Evolutionary conservation across 2,329 filamentous ascomycete genomes (phyloP), one percentile per base, ranked within the genome.

Genomic region (Ophiocordyceps camponoti-leonardi): DNA sequence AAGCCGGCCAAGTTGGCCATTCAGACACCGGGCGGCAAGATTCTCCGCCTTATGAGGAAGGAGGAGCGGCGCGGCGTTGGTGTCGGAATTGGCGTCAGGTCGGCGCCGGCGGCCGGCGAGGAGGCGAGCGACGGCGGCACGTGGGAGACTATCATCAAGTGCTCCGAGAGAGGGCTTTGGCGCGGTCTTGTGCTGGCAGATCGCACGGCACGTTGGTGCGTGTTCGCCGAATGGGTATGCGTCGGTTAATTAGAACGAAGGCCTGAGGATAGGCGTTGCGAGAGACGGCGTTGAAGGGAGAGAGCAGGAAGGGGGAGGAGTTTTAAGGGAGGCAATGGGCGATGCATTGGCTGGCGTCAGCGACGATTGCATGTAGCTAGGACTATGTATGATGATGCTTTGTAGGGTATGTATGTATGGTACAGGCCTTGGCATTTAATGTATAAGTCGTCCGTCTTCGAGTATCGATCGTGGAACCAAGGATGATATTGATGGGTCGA

Each of bases 1-100:
- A 98, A 98, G 62, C 90, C 92, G 2, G 92, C 92, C 6, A 98
- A 98, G 63, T 65, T 98, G 45, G 92, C 92, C 0, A 90, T 98
- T 46, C 92, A 98, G 64, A 86, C 84, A 6, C 92, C 92, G 0
- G 84, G 82, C 28, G 92, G 93, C 49, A 96, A 96, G 67, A 96
- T 98, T 53, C 75, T 96, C 48, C 73, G 92, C 45, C 69, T 93
- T 57, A 86, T 86, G 69, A 72, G 84, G 53, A 90, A 90, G 67
- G 84, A 79, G 54, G 82, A 86, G 51, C 71, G 73, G 55, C 73
- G 71, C 57, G 70, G 67, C 46, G 66, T 69, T 49, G 71, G 67
- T 42, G 66, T 67, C 22, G 68, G 66, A 42, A 7, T 33, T n/a
- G 31, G 31, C 12, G 31, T 33, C 31, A 61, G 60, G 44, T 65